These are phyloP conservation scores for Leishmania lainsoni DNA, from an alignment of 208 protist genomes.

Conservation along the genomic window DNA sequence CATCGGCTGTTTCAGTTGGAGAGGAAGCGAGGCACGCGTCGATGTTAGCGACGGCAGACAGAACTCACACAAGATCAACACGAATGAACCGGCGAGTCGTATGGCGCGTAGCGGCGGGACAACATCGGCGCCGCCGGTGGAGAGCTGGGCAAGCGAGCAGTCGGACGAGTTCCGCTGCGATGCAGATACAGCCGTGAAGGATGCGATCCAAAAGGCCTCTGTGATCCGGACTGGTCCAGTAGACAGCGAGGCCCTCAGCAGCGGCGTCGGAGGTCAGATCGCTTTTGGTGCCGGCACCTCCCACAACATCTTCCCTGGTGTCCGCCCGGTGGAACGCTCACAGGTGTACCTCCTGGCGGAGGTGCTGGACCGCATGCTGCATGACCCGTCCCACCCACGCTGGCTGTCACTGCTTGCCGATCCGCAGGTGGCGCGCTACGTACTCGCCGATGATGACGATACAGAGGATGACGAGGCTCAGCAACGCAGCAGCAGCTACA, in stretches of 20 bases:
- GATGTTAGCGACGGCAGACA: background rate
- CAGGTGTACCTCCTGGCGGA: conserved; percentile 89
- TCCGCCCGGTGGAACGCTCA: conserved; percentile 58
- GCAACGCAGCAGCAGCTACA: conserved; percentile 7
- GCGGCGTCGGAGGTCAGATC: background rate
- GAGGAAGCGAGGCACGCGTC: background rate
- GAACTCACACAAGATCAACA: too few species aligned
- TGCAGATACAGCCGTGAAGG: background rate
- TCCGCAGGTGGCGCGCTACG: conserved; percentile 53
- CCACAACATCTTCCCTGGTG: conserved; percentile 66
- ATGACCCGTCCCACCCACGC: conserved; percentile 38
- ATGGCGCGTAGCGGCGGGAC: background rate
- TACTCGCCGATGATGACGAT: conserved; percentile 37
- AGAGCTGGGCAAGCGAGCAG: background rate
- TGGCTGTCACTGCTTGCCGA: conserved; percentile 62
- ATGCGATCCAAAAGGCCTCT: background rate
- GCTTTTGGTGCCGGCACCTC: background rate
- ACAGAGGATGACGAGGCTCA: background rate
- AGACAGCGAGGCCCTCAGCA: background rate
- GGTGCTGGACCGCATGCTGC: conserved; percentile 82
- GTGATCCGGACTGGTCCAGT: background rate
- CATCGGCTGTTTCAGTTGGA: background rate
- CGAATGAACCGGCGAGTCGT: background rate
- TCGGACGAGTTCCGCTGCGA: background rate
- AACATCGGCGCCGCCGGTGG: background rate